Evolutionary conservation across 805 yeast genomes (phyloP), one percentile per base, ranked within the genome.

Genomic region (Yamadazyma phyllophila): DNA sequence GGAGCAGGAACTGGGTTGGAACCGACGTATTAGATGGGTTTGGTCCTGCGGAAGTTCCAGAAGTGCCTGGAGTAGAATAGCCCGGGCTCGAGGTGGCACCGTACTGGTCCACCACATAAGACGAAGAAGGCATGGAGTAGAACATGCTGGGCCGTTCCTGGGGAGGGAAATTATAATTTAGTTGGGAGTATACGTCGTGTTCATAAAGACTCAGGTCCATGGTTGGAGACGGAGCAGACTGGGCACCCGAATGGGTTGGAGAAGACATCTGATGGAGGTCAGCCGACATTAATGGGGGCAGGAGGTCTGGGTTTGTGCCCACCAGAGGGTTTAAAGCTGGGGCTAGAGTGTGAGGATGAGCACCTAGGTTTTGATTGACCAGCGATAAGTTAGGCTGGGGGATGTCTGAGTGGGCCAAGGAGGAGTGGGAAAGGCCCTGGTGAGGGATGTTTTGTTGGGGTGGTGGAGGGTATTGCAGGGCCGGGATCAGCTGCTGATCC

Each of bases 131-230:
- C 39, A 37, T 26, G 13, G 45, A 36, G 16, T 43, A 43, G 24
- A 43, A 43, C 39, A 37, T 11, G 27, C 32, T n/a, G 4, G 36
- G 29, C 4, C 38, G 14, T 6, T 43, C 46, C 20, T 44, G 46
- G n/a, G 43, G 48, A 14, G 63, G 62, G 46, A 60, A 60, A 42
- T 53, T 52, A 44, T 57, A 60, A 34, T 50, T 50, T n/a, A 56
- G 14, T 13, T 52, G 50, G 32, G 44, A 47, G 26, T 47, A 49
- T 8, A 47, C 41, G 13, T 49, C 52, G 10, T 41, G 42, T 12
- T 51, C 45, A 39, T 45, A 48, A 26, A 46, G 33, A 16, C 30
- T 30, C 26, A 26, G 41, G 20, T 48, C 56, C 13, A 52, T 26
- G 5, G 49, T 33, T 8, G 47, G 41, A 3, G 47, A 31, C 13